Evolutionary conservation across 768 basidiomycete genomes (phyloP).

Genomic region (Agrocybe chaxingu): DNA sequence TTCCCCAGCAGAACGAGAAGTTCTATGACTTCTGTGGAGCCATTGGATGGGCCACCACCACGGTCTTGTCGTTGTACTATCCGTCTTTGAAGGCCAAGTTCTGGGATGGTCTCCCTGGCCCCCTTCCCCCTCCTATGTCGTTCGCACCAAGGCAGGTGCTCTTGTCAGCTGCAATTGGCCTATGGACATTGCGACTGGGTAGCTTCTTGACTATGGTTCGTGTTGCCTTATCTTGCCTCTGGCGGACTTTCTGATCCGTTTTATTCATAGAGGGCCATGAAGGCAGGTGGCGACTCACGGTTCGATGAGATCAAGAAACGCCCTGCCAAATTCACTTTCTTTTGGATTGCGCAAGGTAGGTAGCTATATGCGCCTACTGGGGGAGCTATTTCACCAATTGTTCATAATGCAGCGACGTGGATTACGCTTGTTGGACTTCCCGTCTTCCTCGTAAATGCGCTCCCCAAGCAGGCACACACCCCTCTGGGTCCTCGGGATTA

Average conservation of each 20-base stretch:
- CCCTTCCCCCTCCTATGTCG: conserved; percentile 38
- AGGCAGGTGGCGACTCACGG: conserved; percentile 59
- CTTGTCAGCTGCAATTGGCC: conserved; percentile 48
- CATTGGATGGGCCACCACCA: conserved; percentile 62
- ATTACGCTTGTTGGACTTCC: conserved; percentile 66
- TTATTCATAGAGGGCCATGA: conserved; percentile 32
- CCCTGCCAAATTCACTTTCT: conserved; percentile 44
- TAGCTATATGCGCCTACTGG: neutral
- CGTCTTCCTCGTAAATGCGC: conserved; percentile 58
- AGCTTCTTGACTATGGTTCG: conserved; percentile 52
- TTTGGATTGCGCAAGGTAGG: conserved; percentile 62
- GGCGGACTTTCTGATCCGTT: neutral
- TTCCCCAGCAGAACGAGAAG: conserved; percentile 62
- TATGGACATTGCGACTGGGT: conserved; percentile 67
- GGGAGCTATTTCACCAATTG: neutral
- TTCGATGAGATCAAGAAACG: conserved; percentile 53
- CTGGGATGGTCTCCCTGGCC: conserved; percentile 32
- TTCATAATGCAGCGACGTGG: conserved; percentile 50
- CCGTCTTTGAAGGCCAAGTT: conserved; percentile 51
- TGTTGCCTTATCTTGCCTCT: neutral
- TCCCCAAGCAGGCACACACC: conserved; percentile 49
- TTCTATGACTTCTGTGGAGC: conserved; percentile 69
- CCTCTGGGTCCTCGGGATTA: conserved; percentile 54
- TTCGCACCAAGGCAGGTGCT: conserved; percentile 64
- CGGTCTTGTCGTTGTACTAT: conserved; percentile 60